These are phyloP conservation scores for Aschersonia sp. DNA, from an alignment of 2,329 filamentous ascomycete species.

Conservation along the genomic window DNA sequence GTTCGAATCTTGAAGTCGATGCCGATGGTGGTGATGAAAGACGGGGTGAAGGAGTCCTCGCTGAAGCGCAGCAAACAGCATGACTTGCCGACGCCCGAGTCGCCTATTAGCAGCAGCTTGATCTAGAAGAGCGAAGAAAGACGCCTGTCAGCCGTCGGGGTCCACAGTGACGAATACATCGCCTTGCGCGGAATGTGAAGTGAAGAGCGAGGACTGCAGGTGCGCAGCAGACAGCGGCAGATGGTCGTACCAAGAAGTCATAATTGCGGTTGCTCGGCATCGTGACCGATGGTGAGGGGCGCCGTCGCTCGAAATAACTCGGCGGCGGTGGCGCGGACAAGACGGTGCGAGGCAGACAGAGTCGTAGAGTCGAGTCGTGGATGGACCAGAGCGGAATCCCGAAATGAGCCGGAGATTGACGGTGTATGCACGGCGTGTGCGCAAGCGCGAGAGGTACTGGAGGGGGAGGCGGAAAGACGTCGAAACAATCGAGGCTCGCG, in stretches of 20 bases:
- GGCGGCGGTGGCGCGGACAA: too few species aligned
- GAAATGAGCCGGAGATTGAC: too few species aligned
- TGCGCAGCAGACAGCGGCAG: background rate
- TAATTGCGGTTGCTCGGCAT: constrained; percentile 99
- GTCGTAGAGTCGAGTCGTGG: too few species aligned
- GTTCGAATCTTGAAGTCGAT: constrained; percentile 99
- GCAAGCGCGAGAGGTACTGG: too few species aligned
- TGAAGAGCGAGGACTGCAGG: constrained; percentile 6
- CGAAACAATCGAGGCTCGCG: too few species aligned
- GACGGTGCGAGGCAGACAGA: too few species aligned
- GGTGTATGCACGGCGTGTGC: too few species aligned
- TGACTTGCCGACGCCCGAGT: constrained; percentile 93
- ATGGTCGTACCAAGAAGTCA: constrained; percentile 74
- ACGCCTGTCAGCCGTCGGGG: too few species aligned
- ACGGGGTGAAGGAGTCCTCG: constrained; percentile 93
- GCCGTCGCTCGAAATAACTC: background rate
- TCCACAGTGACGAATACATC: too few species aligned
- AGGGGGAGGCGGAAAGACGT: too few species aligned
- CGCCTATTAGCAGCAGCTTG: constrained; percentile 91
- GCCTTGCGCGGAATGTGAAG: too few species aligned
- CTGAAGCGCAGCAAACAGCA: constrained; percentile 95
- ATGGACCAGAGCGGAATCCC: too few species aligned
- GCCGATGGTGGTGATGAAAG: constrained; percentile 97
- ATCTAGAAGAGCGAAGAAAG: constrained; percentile 42
- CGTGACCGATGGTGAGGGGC: constrained; percentile 15